These are phyloP conservation scores for Heliamphora pulchella DNA, from an alignment of 179 eudicot genomes.

Conservation along the genomic window DNA sequence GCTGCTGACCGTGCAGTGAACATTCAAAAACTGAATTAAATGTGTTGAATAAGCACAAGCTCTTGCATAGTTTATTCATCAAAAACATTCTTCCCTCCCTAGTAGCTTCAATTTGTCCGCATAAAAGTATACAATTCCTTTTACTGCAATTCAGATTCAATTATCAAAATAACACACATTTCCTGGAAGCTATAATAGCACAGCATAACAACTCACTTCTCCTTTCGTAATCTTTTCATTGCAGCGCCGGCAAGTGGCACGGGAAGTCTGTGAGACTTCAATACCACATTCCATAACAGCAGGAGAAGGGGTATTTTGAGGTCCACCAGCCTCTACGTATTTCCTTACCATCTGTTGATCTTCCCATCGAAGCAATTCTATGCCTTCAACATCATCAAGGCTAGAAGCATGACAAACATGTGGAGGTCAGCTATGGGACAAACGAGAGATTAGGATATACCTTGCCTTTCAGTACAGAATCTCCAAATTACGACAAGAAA, in stretches of 20 bases:
- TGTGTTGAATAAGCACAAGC: neutral
- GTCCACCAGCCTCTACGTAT: slow-evolving; percentile 53
- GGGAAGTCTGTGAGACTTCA: slow-evolving; percentile 74
- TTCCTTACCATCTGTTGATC: slow-evolving; percentile 85
- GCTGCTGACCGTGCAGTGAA: neutral
- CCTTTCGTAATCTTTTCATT: slow-evolving; percentile 77
- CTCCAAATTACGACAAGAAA: neutral
- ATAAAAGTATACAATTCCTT: neutral
- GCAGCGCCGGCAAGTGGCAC: slow-evolving; percentile 80
- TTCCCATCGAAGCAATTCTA: slow-evolving; percentile 88
- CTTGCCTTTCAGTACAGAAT: neutral
- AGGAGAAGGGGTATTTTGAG: slow-evolving; percentile 29
- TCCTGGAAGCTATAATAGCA: neutral
- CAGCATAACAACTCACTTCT: slow-evolving; percentile 40
- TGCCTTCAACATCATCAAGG: slow-evolving; percentile 73
- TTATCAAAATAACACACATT: neutral
- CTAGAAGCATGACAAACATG: slow-evolving; percentile 28
- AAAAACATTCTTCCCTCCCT: neutral
- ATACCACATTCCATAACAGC: slow-evolving; percentile 41
- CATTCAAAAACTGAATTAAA: neutral
- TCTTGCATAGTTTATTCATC: neutral
- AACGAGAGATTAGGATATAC: slow-evolving; percentile 14
- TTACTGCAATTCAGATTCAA: neutral
- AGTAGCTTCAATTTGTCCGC: neutral
- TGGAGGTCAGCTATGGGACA: slow-evolving; percentile 14